Conservation (phyloP, 176 grass and related monocot species). For the Carex kokanica region DNA sequence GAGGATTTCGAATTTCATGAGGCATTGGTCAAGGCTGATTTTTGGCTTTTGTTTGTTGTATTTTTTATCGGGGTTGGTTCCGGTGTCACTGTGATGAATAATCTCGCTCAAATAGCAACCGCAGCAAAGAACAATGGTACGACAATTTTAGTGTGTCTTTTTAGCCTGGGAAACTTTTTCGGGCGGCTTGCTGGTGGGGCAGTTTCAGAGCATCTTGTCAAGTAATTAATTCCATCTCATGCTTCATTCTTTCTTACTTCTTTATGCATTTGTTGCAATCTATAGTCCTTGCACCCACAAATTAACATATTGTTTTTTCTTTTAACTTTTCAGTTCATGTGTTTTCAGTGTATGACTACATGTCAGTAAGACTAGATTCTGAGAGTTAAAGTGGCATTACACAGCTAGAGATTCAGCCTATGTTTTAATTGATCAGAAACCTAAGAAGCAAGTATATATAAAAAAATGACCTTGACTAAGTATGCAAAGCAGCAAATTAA, state of each 20-base stretch:
- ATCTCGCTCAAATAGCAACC: conserved; percentile 53
- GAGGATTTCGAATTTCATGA: conserved; percentile 57
- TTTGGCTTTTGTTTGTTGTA: conserved; percentile 54
- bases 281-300: not conserved
- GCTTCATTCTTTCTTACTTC: not conserved
- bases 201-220: conserved; percentile 48
- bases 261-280: not conserved
- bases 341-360: not conserved
- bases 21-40: conserved; percentile 65
- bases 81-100: conserved; percentile 58
- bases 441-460: not conserved
- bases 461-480: not conserved
- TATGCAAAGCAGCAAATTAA: not conserved
- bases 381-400: too few relatives aligned
- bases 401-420: not conserved
- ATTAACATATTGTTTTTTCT: not conserved
- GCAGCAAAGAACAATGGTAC: conserved; percentile 35
- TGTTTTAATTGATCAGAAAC: not conserved
- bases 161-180: conserved; percentile 58
- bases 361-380: too few relatives aligned
- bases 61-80: conserved; percentile 71
- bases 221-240: conserved; percentile 16
- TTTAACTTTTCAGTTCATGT: not conserved
- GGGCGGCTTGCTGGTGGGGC: conserved; percentile 50
- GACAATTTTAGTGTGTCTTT: conserved; percentile 49